phyloP scores from a whole-genome alignment of 2,329 filamentous ascomycete genomes.

The Cytospora piceae region DNA sequence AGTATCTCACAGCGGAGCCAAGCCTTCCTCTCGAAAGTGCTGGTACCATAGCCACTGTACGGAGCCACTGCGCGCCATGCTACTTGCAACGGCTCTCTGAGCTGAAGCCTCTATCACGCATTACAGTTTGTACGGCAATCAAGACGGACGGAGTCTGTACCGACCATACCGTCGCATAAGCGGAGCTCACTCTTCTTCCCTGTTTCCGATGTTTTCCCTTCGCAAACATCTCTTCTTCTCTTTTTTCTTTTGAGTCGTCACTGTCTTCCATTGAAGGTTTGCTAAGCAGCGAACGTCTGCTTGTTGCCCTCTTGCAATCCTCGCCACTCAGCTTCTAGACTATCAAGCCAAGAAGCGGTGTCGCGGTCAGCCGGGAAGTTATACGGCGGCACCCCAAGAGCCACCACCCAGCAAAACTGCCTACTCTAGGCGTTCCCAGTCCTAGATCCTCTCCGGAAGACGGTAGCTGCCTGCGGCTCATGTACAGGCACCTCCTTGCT shows the following conservation, averaged over 20 bases:
- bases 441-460: constrained; percentile 5
- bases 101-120: constrained; percentile 5
- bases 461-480: constrained; percentile 21
- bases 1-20: constrained; percentile 36
- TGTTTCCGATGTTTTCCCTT: constrained; percentile 10
- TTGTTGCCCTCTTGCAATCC: not conserved
- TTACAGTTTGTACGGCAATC: constrained; percentile 7
- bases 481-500: constrained; percentile 30
- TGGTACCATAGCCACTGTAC: constrained; percentile 45
- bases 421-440: constrained; percentile 10
- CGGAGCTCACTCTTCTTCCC: constrained; percentile 22
- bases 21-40: constrained; percentile 42
- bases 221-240: constrained; percentile 6
- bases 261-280: not conserved
- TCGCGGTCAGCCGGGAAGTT: constrained; percentile 20
- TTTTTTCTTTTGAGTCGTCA: constrained; percentile 6
- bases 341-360: constrained; percentile 18
- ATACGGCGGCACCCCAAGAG: constrained; percentile 14
- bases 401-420: constrained; percentile 13
- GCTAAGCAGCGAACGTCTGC: not conserved
- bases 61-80: constrained; percentile 33
- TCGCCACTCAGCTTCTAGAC: constrained; percentile 8
- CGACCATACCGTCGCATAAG: constrained; percentile 2
- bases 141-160: constrained; percentile 20
- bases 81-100: not conserved